Base-by-base conservation (phyloP, 2,329 filamentous ascomycete genomes). In the Teratosphaeria zuluensis region DNA sequence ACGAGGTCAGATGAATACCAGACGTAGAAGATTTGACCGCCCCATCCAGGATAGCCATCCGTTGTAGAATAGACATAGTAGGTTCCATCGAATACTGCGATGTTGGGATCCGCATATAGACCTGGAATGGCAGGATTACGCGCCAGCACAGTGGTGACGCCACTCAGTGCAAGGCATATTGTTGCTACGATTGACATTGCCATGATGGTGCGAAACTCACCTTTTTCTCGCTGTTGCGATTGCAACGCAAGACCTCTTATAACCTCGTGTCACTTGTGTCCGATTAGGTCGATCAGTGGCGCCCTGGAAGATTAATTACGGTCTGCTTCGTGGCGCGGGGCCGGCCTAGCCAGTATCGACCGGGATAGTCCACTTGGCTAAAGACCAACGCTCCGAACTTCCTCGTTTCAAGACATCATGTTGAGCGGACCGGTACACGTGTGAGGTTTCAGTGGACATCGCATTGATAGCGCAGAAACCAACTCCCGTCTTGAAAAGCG, bases 41-140 rank as follows among this genome's bases (percentile, higher is more conserved):
- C 72, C 78, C 78, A 80, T 33, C 73, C 72, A 1, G 71, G 56
- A 53, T 72, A 74, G 12, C 78, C 77, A 55, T 80, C 78, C 0
- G 76, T 77, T 0, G 78, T 80, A 1, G 72, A 70, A 59, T 78
- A 80, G 51, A 80, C 74, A 66, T 80, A 80, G 61, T 77, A 80
- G 4, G 71, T 74, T 19, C 74, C 68, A 56, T 72, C 69, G 57
- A 76, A 77, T 16, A 76, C 69, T 19, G 69, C 75, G 28, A 79
- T 76, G 64, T 80, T 79, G 14, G 78, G 78, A 53, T 80, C 78
- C 0, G 77, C 78, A 57, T 74, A 76, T 30, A 54, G 42, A 28
- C 56, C 56, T 14, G 56, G 51, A 46, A 58, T 7, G 31, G 42
- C 42, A 48, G 42, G 42, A 48, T 48, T 48, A 4, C 16, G 16